phyloP scores from a whole-genome alignment of 169 alveolate genomes.

The Perkinsus marinus region DNA sequence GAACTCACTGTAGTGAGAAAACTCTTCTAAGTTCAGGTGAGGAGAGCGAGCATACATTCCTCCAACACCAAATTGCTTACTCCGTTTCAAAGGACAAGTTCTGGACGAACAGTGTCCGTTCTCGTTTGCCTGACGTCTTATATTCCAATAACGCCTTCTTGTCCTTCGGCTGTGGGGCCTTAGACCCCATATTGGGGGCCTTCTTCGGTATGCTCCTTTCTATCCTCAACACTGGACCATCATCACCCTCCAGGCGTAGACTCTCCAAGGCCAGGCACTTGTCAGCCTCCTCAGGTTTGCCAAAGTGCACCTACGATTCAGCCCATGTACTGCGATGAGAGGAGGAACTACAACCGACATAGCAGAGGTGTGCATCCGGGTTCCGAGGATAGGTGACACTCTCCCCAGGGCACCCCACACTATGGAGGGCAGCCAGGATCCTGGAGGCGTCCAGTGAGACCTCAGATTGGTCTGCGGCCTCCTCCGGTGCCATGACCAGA shows the following conservation, averaged over 20 bases:
- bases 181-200: background rate
- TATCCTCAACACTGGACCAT: background rate
- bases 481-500: background rate
- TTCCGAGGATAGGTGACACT: background rate
- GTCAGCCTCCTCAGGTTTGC: background rate
- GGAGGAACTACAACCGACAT: background rate
- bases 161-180: background rate
- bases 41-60: too few species aligned
- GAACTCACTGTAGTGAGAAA: too few species aligned
- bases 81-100: background rate
- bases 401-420: background rate
- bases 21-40: too few species aligned
- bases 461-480: background rate
- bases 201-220: background rate
- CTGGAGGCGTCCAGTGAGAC: background rate
- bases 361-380: background rate
- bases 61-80: background rate
- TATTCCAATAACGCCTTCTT: background rate
- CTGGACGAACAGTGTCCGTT: background rate
- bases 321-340: too few species aligned
- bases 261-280: background rate
- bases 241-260: background rate
- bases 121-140: background rate
- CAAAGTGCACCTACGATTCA: background rate
- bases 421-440: background rate